phyloP scores from a whole-genome alignment of 768 basidiomycete genomes.

The Russula earlei region DNA sequence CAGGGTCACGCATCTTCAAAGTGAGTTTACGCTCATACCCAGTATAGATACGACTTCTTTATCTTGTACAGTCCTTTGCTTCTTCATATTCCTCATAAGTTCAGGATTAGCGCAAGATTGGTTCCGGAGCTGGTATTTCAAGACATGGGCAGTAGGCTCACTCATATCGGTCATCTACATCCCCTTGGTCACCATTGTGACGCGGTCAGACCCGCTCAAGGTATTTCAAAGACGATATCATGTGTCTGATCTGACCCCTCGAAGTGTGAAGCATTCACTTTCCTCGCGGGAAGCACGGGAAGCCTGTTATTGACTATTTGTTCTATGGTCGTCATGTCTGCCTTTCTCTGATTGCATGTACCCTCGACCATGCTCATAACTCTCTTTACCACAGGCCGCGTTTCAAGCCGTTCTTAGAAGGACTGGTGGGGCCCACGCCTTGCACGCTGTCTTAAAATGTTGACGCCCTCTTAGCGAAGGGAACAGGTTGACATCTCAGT shows the following conservation, averaged over 20 bases:
- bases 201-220: constrained; percentile 46
- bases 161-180: constrained; percentile 49
- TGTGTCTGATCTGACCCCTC: constrained; percentile 5
- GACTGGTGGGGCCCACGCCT: too few relatives aligned
- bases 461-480: constrained; percentile 31
- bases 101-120: constrained; percentile 54
- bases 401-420: too few relatives aligned
- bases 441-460: not conserved
- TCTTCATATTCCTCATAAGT: constrained; percentile 70
- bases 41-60: too few relatives aligned
- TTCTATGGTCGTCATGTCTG: constrained; percentile 62
- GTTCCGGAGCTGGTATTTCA: constrained; percentile 68
- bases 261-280: constrained; percentile 57
- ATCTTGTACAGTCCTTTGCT: too few relatives aligned
- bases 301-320: constrained; percentile 55
- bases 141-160: constrained; percentile 60
- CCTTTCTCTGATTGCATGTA: constrained; percentile 9
- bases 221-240: constrained; percentile 27
- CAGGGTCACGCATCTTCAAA: constrained; percentile 69
- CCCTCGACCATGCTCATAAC: not conserved
- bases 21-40: too few relatives aligned
- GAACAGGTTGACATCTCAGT: constrained; percentile 54
- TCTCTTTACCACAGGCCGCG: too few relatives aligned
- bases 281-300: constrained; percentile 54
- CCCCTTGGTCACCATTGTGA: constrained; percentile 59